These are phyloP conservation scores for Cutaneotrichosporon mucoides DNA, from an alignment of 1,284 basidiomycete genomes.

Conservation along the genomic window DNA sequence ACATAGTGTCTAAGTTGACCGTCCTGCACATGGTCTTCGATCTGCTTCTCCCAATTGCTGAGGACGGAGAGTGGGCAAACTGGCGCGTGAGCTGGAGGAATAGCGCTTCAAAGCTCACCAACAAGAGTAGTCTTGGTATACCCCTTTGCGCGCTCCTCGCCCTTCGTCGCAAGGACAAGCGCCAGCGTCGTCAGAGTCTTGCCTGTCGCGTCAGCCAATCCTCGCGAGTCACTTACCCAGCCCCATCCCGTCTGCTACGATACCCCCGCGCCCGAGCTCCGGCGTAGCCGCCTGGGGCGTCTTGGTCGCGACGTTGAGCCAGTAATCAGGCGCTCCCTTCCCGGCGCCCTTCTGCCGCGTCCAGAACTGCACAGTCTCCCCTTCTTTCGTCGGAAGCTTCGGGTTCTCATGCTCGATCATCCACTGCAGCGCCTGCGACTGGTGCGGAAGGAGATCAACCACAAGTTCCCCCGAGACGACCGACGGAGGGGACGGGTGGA, in stretches of 20 bases:
- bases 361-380: conserved; percentile 84
- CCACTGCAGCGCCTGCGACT: conserved; percentile 57
- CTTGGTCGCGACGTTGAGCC: conserved; percentile 66
- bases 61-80: conserved; percentile 81
- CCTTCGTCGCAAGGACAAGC: conserved; percentile 68
- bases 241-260: conserved; percentile 88
- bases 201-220: conserved; percentile 48
- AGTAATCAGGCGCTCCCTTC: conserved; percentile 50
- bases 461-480: conserved; percentile 60
- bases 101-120: conserved; percentile 53
- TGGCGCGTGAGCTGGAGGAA: conserved; percentile 36
- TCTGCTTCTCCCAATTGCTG: conserved; percentile 88
- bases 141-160: conserved; percentile 55
- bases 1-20: conserved; percentile 59
- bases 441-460: conserved; percentile 72
- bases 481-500: conserved; percentile 60
- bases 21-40: conserved; percentile 66
- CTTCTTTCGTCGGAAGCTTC: conserved; percentile 60
- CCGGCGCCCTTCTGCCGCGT: conserved; percentile 54
- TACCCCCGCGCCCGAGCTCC: conserved; percentile 69
- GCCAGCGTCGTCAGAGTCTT: conserved; percentile 80
- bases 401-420: conserved; percentile 73
- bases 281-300: conserved; percentile 66
- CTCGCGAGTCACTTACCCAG: conserved; percentile 37
- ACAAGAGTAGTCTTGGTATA: conserved; percentile 68